A percentile compares a stretch with the other conserved stretches of the same genome.
phyloP scores from a whole-genome alignment of 1,139 yeast genomes.

The Saccharomyces pastorianus region DNA sequence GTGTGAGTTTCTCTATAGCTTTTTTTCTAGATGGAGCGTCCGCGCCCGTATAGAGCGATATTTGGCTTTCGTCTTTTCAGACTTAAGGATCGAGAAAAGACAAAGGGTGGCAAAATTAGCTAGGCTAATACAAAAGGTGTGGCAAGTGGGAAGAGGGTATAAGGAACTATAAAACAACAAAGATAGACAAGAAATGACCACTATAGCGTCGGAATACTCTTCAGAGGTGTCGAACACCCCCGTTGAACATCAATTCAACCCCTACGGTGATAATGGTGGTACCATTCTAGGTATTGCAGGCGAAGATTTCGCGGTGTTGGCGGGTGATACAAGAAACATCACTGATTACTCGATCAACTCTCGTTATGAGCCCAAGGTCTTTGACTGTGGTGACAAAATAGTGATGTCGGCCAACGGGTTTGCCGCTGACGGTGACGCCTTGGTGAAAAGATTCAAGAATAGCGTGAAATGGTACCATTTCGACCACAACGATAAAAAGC shows the following conservation, averaged over 20 bases:
- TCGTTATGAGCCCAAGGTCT: constrained; percentile 85
- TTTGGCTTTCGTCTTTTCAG: neutral
- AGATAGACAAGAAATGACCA: constrained; percentile 21
- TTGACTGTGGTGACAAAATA: constrained; percentile 81
- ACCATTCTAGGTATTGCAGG: constrained; percentile 97
- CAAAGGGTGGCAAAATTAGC: constrained; percentile 8
- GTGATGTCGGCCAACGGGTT: constrained; percentile 91
- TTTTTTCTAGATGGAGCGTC: neutral
- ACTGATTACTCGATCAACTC: constrained; percentile 91
- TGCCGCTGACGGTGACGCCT: constrained; percentile 88
- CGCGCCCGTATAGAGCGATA: neutral
- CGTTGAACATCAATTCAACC: constrained; percentile 89
- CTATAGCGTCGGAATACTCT: constrained; percentile 56
- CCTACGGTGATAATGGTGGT: constrained; percentile 96
- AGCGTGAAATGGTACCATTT: constrained; percentile 92
- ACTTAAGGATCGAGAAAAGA: neutral
- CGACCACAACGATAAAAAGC: constrained; percentile 61
- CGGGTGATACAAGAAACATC: constrained; percentile 96
- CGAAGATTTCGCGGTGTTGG: constrained; percentile 89
- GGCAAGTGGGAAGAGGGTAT: neutral
- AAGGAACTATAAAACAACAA: neutral
- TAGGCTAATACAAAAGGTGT: too few relatives aligned
- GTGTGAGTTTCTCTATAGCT: neutral
- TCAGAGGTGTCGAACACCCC: constrained; percentile 50
- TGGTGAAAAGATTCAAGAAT: constrained; percentile 66